phyloP scores from a whole-genome alignment of 2,329 filamentous ascomycete genomes.

The Phaeosphaeriaceae sp. region DNA sequence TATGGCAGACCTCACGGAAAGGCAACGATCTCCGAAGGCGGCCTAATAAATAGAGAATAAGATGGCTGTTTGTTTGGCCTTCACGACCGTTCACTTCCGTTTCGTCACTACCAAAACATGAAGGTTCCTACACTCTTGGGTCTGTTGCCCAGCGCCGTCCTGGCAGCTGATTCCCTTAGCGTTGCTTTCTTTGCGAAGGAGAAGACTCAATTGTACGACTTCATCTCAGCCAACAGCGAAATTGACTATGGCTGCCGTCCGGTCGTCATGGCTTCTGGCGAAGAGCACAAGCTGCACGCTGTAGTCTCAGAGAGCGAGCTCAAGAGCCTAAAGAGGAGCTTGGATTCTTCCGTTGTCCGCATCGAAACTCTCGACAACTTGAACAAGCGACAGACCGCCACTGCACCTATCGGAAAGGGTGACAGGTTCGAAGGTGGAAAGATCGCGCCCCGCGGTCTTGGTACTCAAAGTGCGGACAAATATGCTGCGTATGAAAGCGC shows the following conservation, averaged over 20 bases:
- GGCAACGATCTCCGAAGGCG: constrained; percentile 1
- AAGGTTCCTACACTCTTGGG: constrained; percentile 34
- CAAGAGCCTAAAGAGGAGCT: constrained; percentile 27
- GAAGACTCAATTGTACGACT: constrained; percentile 32
- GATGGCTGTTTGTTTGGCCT: constrained; percentile 2
- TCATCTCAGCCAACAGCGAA: constrained; percentile 37
- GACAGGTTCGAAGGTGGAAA: constrained; percentile 53
- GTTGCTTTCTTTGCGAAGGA: constrained; percentile 43
- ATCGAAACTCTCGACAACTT: constrained; percentile 32
- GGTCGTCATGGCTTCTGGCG: constrained; percentile 31
- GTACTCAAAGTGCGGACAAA: constrained; percentile 45
- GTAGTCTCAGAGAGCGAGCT: constrained; percentile 34
- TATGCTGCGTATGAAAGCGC: constrained; percentile 38
- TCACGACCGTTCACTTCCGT: constrained; percentile 9
- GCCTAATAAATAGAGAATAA: constrained; percentile 12
- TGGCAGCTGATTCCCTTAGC: constrained; percentile 36
- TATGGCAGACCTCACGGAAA: not conserved
- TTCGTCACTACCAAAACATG: constrained; percentile 20
- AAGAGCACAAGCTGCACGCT: constrained; percentile 42
- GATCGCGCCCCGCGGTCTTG: constrained; percentile 52
- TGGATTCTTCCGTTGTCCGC: constrained; percentile 30
- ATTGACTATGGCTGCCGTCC: constrained; percentile 47
- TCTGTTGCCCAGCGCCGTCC: constrained; percentile 30
- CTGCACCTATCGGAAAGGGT: constrained; percentile 46
- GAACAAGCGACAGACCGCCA: constrained; percentile 35